Base-by-base conservation (phyloP, 1,284 basidiomycete species). In the Phylloporus gajari region DNA sequence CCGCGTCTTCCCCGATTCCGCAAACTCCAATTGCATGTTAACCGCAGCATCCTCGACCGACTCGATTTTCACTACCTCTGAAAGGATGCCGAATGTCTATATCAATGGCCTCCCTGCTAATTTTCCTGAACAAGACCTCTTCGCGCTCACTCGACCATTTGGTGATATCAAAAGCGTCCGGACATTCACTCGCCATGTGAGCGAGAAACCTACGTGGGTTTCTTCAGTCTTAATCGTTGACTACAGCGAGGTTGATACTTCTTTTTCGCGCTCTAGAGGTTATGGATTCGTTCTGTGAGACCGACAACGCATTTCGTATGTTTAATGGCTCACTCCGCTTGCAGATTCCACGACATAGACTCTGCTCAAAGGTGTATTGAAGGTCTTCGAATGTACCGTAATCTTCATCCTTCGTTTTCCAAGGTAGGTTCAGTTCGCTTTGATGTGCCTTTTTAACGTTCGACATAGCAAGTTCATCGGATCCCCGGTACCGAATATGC, bases 211-310 rank as follows among this genome's bases (percentile, higher is more conserved):
- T 48, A 83, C 80, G 80, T 82, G 30, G 65, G 80, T 80, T 30
- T 58, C 73, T 70, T 32, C 35, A 48, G 46, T 48, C n/a, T 51
- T 67, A 40, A 30, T 67, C 40, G 17, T 60, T 40, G 17, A 8
- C 8, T 23, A 46, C 23, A 17, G 8, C 58, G 9, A 12, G 6
- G 56, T 32, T 74, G 56, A 79, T 63, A 15, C 25, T 25, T 9
- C 46, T 38, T 38, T 68, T 62, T 67, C 30, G 68, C 44, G 13
- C 64, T 68, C 80, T 79, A 94, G 92, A 65, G 93, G 93, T 11
- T 94, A 94, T 78, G 93, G 93, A 9, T 94, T 94, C 78, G 93
- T 94, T 48, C 81, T 94, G 93, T 94, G 76, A 83, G 93, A 80
- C 40, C 6, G 23, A 64, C 56, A 65, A 40, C 53, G 40, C 65